Evolutionary conservation across 495 filamentous ascomycete genomes (phyloP).

Genomic region (Tuber indicum): DNA sequence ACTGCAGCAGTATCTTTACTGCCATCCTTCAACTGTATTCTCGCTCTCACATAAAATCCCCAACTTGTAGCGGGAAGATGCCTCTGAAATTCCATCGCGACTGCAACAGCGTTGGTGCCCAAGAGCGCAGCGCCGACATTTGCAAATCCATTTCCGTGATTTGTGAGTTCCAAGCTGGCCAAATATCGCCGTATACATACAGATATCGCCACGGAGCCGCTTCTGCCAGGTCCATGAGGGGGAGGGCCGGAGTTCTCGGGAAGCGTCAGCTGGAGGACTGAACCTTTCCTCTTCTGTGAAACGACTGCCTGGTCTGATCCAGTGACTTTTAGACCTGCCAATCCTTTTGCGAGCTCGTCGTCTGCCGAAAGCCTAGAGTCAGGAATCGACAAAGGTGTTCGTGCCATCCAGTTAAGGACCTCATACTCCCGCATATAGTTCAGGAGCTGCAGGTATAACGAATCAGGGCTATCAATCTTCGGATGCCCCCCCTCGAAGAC

Average conservation of each 20-base stretch:
- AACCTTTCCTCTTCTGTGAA: conserved; percentile 23
- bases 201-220: conserved; percentile 28
- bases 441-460: conserved; percentile 62
- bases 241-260: conserved; percentile 32
- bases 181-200: conserved; percentile 37
- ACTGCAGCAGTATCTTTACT: conserved; percentile 56
- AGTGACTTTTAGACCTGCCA: conserved; percentile 30
- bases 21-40: conserved; percentile 61
- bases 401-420: conserved; percentile 73
- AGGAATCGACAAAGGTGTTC: conserved; percentile 46
- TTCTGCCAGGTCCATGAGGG: conserved; percentile 21
- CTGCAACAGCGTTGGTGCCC: conserved; percentile 27
- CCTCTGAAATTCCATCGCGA: conserved; percentile 67
- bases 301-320: conserved; percentile 25
- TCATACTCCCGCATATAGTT: conserved; percentile 64
- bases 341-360: conserved; percentile 33
- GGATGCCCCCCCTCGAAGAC: conserved; percentile 20
- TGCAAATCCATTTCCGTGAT: conserved; percentile 31
- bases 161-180: conserved; percentile 28
- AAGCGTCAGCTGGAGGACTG: conserved; percentile 37
- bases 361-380: conserved; percentile 25
- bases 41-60: conserved; percentile 79
- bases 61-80: conserved; percentile 63
- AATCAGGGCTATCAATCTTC: conserved; percentile 50
- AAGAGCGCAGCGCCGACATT: conserved; percentile 30